Evolutionary conservation across 1,139 yeast species (phyloP).

Genomic region (Yamadazyma pseudoaaseri): DNA sequence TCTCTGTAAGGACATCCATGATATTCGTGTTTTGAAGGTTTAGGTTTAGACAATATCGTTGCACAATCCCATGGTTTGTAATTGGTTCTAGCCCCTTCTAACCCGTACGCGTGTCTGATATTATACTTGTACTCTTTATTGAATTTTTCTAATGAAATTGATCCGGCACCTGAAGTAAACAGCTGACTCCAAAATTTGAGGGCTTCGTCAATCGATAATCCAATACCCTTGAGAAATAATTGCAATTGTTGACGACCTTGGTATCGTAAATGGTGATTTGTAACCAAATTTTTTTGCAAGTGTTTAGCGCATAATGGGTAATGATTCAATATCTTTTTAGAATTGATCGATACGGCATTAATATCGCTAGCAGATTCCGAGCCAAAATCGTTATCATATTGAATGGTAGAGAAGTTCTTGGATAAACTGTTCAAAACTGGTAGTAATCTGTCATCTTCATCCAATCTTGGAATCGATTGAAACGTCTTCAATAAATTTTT

Average conservation of each 20-base stretch:
- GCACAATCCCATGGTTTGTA: constrained; percentile 87
- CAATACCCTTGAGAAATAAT: constrained; percentile 84
- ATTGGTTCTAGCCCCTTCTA: constrained; percentile 85
- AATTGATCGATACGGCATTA: constrained; percentile 61
- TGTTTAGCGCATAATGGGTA: constrained; percentile 83
- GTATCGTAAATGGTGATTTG: constrained; percentile 73
- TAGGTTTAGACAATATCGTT: constrained; percentile 68
- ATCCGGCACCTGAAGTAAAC: constrained; percentile 50
- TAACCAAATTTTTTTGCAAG: constrained; percentile 59
- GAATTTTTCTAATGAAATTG: constrained; percentile 68
- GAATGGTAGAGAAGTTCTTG: constrained; percentile 63
- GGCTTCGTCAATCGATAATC: constrained; percentile 85
- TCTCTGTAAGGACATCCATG: constrained; percentile 96
- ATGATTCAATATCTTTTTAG: constrained; percentile 55
- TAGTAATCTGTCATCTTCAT: constrained; percentile 85
- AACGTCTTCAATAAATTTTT: constrained; percentile 65
- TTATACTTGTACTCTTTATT: constrained; percentile 86
- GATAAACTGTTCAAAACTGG: constrained; percentile 82
- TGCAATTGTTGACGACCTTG: constrained; percentile 84
- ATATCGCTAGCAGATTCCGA: constrained; percentile 47
- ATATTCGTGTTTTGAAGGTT: constrained; percentile 67
- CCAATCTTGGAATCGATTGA: constrained; percentile 77
- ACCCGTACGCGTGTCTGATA: constrained; percentile 84
- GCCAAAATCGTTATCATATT: constrained; percentile 40
- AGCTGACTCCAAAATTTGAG: constrained; percentile 78